Conservation (phyloP, 1,139 yeast genomes). For the Geotrichum phurueaensis region DNA sequence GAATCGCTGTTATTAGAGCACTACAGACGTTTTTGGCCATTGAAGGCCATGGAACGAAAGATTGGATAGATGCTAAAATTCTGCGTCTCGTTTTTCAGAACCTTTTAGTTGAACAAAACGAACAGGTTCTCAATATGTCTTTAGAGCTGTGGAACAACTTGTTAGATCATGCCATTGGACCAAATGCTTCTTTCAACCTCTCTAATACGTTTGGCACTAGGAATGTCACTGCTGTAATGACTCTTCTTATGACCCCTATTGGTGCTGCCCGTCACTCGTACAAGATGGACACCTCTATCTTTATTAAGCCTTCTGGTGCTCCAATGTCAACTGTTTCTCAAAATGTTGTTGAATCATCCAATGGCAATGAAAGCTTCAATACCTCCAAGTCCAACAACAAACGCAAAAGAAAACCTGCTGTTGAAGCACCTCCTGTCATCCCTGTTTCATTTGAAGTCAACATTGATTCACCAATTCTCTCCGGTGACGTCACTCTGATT, state of each 20-base stretch:
- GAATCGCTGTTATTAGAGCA: slow-evolving; percentile 82
- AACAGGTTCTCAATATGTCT: slow-evolving; percentile 62
- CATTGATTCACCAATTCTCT: slow-evolving; percentile 87
- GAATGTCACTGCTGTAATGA: slow-evolving; percentile 39
- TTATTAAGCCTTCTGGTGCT: slow-evolving; percentile 77
- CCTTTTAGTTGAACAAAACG: slow-evolving; percentile 79
- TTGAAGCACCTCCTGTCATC: slow-evolving; percentile 16
- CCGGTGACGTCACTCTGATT: slow-evolving; percentile 84
- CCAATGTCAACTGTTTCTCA: slow-evolving; percentile 32
- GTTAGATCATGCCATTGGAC: slow-evolving; percentile 31
- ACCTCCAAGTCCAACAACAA: slow-evolving; percentile 21
- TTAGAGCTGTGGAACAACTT: slow-evolving; percentile 55
- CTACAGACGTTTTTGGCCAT: slow-evolving; percentile 68
- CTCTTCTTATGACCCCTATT: slow-evolving; percentile 83
- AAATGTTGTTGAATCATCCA: slow-evolving; percentile 8
- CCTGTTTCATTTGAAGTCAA: slow-evolving; percentile 43
- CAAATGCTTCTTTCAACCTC: slow-evolving; percentile 16
- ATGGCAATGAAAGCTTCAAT: slow-evolving; percentile 26
- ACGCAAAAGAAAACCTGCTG: slow-evolving; percentile 21
- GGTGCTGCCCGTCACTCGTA: slow-evolving; percentile 89
- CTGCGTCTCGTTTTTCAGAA: slow-evolving; percentile 81
- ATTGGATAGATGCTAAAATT: slow-evolving; percentile 73
- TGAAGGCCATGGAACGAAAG: slow-evolving; percentile 52
- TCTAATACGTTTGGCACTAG: slow-evolving; percentile 10
- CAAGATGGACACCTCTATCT: slow-evolving; percentile 67